Percentiles rank a stretch among this genome's conserved stretches.
These are phyloP conservation scores for Phytophthora capsici DNA, from an alignment of 352 stramenopile genomes.

Conservation along the genomic window DNA sequence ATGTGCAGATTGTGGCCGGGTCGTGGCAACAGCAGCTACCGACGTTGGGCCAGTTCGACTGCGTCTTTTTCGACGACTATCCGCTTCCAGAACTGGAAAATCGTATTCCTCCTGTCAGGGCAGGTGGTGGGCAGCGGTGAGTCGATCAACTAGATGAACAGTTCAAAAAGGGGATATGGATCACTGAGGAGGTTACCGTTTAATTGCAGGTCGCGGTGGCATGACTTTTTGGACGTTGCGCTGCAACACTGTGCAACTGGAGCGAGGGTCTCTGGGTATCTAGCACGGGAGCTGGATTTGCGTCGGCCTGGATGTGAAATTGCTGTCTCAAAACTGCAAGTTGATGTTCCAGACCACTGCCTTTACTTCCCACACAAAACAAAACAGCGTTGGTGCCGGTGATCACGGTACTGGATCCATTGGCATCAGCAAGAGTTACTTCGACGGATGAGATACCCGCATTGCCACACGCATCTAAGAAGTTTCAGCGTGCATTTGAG, in stretches of 20 bases:
- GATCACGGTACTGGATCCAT: constrained; percentile 58
- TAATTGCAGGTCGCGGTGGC: constrained; percentile 64
- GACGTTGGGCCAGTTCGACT: constrained; percentile 68
- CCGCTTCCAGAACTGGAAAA: constrained; percentile 62
- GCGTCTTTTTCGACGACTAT: constrained; percentile 87
- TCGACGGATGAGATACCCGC: neutral
- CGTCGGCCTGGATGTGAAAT: constrained; percentile 49
- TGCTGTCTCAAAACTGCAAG: constrained; percentile 34
- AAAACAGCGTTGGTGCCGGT: constrained; percentile 63
- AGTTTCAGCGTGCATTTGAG: constrained; percentile 37
- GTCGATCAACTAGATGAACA: neutral
- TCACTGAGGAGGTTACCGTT: constrained; percentile 6
- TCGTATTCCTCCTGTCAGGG: neutral
- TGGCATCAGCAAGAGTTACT: constrained; percentile 1
- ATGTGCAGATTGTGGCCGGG: constrained; percentile 61
- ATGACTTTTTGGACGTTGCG: constrained; percentile 69
- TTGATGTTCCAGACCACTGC: constrained; percentile 54
- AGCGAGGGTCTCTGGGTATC: constrained; percentile 71
- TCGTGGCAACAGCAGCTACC: constrained; percentile 75
- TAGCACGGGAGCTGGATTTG: constrained; percentile 63
- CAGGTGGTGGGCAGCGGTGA: constrained; percentile 17
- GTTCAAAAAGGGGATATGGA: neutral
- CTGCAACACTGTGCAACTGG: constrained; percentile 53
- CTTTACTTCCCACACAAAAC: constrained; percentile 74
- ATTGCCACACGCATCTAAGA: constrained; percentile 20